These are phyloP conservation scores for Bjerkandera adusta DNA, from an alignment of 1,284 basidiomycete genomes.

Conservation along the genomic window DNA sequence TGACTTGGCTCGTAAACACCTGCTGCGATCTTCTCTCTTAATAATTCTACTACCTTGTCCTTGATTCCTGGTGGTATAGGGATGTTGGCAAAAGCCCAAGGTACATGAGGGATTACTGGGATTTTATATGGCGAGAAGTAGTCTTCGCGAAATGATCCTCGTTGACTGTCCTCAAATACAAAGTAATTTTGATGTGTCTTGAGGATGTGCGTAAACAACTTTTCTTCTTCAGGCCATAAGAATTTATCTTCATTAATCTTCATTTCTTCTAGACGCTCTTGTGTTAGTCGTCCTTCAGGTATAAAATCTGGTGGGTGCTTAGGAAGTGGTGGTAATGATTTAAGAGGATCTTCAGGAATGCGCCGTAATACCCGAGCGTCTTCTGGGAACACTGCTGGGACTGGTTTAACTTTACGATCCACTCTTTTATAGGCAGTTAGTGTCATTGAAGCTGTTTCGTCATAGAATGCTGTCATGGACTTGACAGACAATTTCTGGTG, in stretches of 20 bases:
- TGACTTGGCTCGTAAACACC: slow-evolving; percentile 31
- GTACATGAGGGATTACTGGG: slow-evolving; percentile 31
- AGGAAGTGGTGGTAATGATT: slow-evolving; percentile 10
- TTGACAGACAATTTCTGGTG: background rate
- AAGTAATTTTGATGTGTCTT: slow-evolving; percentile 24
- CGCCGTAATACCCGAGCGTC: slow-evolving; percentile 13
- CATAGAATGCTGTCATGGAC: background rate
- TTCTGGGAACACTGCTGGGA: slow-evolving; percentile 23
- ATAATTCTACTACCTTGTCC: slow-evolving; percentile 31
- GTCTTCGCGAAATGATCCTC: slow-evolving; percentile 30
- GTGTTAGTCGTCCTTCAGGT: slow-evolving; percentile 15
- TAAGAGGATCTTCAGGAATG: slow-evolving; percentile 21
- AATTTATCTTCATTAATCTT: slow-evolving; percentile 26
- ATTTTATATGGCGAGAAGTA: slow-evolving; percentile 36
- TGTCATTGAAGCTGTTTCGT: too few relatives aligned
- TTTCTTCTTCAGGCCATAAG: slow-evolving; percentile 30
- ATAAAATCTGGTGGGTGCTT: slow-evolving; percentile 17
- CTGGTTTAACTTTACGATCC: slow-evolving; percentile 22
- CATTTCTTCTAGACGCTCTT: slow-evolving; percentile 17
- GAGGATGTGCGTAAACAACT: slow-evolving; percentile 29
- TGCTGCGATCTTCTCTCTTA: slow-evolving; percentile 21
- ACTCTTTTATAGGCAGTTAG: slow-evolving; percentile 24
- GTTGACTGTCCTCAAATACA: slow-evolving; percentile 32
- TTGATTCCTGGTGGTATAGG: slow-evolving; percentile 37
- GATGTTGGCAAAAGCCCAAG: slow-evolving; percentile 36